These are phyloP conservation scores for Talaromyces verruculosus DNA, from an alignment of 2,329 filamentous ascomycete genomes.

Conservation along the genomic window DNA sequence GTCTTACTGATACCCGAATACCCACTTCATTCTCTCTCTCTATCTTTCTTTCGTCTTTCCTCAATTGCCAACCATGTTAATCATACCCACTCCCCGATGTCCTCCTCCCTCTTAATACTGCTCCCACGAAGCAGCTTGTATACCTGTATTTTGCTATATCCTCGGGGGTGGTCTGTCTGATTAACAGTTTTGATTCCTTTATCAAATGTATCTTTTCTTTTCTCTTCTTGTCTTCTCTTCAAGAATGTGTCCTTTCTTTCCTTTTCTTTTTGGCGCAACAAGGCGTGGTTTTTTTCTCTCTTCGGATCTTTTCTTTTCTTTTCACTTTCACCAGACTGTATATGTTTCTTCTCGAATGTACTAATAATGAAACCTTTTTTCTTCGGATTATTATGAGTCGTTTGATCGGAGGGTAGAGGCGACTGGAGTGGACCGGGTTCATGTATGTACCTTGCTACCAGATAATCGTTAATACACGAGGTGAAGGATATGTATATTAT, in stretches of 20 bases:
- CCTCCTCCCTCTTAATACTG: not conserved
- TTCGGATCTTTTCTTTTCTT: not conserved
- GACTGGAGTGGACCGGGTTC: not conserved
- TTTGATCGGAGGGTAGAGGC: not conserved
- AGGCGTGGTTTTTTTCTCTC: not conserved
- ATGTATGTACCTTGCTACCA: not conserved
- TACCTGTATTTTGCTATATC: not conserved
- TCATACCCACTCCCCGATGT: not conserved
- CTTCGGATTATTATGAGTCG: not conserved
- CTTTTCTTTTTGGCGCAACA: not conserved
- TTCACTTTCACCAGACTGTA: not conserved
- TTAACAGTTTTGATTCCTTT: not conserved
- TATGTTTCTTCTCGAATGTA: not conserved
- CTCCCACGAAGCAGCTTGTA: not conserved
- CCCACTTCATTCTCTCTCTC: not conserved
- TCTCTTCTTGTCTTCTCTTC: not conserved
- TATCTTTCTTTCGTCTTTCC: not conserved
- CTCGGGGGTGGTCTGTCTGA: not conserved
- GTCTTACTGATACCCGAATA: not conserved
- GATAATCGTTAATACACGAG: not conserved
- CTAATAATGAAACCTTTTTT: no score
- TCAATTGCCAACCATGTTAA: not conserved
- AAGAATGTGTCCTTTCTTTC: not conserved
- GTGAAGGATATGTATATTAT: constrained; percentile 1
- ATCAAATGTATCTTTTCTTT: not conserved